phyloP scores from a whole-genome alignment of 805 yeast genomes.

The Tetrapisispora fleetii region DNA sequence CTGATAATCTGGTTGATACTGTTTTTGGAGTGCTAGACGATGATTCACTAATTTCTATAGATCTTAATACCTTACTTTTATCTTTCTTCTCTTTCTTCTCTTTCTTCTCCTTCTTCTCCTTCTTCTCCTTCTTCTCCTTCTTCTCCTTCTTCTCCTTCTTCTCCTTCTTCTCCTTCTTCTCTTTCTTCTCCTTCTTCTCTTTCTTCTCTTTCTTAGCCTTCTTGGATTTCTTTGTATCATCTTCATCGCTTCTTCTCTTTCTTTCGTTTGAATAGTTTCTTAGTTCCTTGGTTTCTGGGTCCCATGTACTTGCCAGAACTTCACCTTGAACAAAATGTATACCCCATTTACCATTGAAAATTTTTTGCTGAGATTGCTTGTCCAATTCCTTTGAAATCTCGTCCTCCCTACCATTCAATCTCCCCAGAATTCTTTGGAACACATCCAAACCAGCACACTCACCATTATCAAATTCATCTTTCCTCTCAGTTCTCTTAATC shows the following conservation, averaged over 20 bases:
- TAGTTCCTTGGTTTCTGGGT: conserved; percentile 40
- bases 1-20: conserved; percentile 51
- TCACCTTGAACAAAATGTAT: conserved; percentile 82
- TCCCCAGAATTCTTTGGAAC: conserved; percentile 81
- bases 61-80: conserved; percentile 22
- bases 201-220: conserved; percentile 18
- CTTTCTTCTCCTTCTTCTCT: conserved; percentile 20
- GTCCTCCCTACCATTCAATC: conserved; percentile 78
- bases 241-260: conserved; percentile 25
- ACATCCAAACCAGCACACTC: conserved; percentile 88
- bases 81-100: conserved; percentile 24
- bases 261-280: conserved; percentile 20
- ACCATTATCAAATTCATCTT: conserved; percentile 66
- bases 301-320: conserved; percentile 75
- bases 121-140: conserved; percentile 18
- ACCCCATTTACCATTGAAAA: conserved; percentile 82
- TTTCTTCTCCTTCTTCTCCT: conserved; percentile 24
- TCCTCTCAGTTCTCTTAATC: conserved; percentile 44
- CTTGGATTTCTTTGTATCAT: conserved; percentile 21
- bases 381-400: conserved; percentile 56
- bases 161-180: conserved; percentile 26
- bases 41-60: conserved; percentile 16
- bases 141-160: conserved; percentile 20
- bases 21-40: conserved; percentile 23
- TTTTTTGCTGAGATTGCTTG: conserved; percentile 53